These are phyloP conservation scores for Sugiyamaella castrensis DNA, from an alignment of 1,139 yeast genomes.

Conservation along the genomic window DNA sequence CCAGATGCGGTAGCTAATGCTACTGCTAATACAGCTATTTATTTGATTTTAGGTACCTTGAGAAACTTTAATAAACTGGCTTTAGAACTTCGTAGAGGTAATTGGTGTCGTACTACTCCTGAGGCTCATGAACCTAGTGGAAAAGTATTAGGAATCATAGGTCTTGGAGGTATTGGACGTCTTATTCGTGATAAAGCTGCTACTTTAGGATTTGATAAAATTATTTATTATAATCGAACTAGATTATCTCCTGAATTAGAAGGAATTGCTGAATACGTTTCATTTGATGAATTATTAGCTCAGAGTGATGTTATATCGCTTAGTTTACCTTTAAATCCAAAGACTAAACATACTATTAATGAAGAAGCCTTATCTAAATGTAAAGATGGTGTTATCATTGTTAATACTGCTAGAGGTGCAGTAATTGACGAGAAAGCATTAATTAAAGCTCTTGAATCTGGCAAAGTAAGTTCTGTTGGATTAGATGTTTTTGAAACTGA, in stretches of 20 bases:
- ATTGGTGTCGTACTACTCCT: slow-evolving; percentile 36
- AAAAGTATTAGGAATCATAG: slow-evolving; percentile 66
- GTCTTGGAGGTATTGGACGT: slow-evolving; percentile 82
- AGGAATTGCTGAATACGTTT: slow-evolving; percentile 50
- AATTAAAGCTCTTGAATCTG: slow-evolving; percentile 58
- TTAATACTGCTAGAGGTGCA: slow-evolving; percentile 69
- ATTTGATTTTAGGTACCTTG: slow-evolving; percentile 54
- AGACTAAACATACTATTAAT: slow-evolving; percentile 56
- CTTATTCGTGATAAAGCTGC: slow-evolving; percentile 65
- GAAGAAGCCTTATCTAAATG: slow-evolving; percentile 51
- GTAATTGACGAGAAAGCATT: slow-evolving; percentile 67
- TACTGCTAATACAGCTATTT: slow-evolving; percentile 71
- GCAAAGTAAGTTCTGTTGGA: slow-evolving; percentile 56
- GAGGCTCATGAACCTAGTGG: slow-evolving; percentile 56
- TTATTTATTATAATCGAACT: slow-evolving; percentile 62
- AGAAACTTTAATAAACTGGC: slow-evolving; percentile 52
- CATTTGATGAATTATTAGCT: slow-evolving; percentile 53
- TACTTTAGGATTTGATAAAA: slow-evolving; percentile 60
- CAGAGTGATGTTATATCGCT: slow-evolving; percentile 59
- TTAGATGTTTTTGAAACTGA: slow-evolving; percentile 84
- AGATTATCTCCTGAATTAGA: slow-evolving; percentile 54
- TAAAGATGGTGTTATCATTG: slow-evolving; percentile 66
- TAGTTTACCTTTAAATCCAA: slow-evolving; percentile 58
- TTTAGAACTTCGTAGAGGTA: slow-evolving; percentile 39
- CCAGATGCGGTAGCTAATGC: slow-evolving; percentile 70